Evolutionary conservation across 495 filamentous ascomycete species (phyloP), one percentile per base, ranked within the genome.

Genomic region (Friedmanniomyces simplex): DNA sequence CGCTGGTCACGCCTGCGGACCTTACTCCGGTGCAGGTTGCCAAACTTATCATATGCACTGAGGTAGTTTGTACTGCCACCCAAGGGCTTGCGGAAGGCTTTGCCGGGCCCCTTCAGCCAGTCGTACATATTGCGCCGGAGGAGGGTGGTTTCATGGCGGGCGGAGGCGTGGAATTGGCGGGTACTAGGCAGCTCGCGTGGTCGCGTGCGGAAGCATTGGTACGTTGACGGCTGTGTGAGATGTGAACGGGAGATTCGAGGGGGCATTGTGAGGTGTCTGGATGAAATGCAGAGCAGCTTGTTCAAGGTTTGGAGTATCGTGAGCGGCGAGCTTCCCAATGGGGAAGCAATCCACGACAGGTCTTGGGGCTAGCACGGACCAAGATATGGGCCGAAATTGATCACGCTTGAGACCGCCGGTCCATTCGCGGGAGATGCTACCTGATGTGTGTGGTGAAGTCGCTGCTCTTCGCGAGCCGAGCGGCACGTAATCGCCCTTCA

Each of bases 31-130:
- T 73, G 37, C 12, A 77, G 66, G 52, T 71, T 59, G 42, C 73
- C 72, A 42, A 63, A 53, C 53, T 62, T 69, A 67, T 77, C 73
- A 57, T 76, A 76, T 18, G 73, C 70, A 46, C 73, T 73, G 45
- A 90, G 63, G 61, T 89, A 89, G 54, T 88, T 89, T 4, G 83
- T 82, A n/a, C 72, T 68, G 21, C 78, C 78, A 0, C 77, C 77
- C 3, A 73, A 67, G 42, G 83, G 82, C 21, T 79, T 67, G 50
- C 79, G 79, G 50, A 82, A 79, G 11, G 56, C 61, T 26, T 70
- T 64, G 25, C 87, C 87, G 14, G 77, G 74, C 10, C 73, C 77
- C 50, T 76, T 76, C 12, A 90, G 73, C 87, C 87, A 91, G 55
- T 68, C 69, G 57, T 79, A 87, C 77, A 90, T 87, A 50, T 58